Evolutionary conservation across 1,139 yeast genomes (phyloP).

Genomic region (Insectozyma bohioensis): DNA sequence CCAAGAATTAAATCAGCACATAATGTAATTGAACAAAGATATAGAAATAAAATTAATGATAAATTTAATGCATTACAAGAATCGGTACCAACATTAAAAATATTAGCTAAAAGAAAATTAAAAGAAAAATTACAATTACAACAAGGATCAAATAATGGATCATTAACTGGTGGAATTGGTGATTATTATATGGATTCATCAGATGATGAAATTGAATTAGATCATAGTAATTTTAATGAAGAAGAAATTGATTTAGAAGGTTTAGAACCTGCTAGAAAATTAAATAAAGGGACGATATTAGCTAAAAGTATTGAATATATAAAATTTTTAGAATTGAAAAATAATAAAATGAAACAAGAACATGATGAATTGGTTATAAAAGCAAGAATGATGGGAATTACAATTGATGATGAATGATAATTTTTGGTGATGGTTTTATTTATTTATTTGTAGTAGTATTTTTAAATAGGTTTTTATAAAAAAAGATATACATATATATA

Average conservation of each 20-base stretch:
- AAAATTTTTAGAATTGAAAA: constrained; percentile 41
- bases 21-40: constrained; percentile 47
- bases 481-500: no score
- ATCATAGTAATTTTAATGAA: constrained; percentile 7
- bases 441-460: no score
- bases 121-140: constrained; percentile 14
- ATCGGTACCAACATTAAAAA: constrained; percentile 42
- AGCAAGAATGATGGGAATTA: constrained; percentile 22
- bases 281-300: constrained; percentile 46
- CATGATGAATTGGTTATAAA: constrained; percentile 27
- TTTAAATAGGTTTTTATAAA: no score
- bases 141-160: constrained; percentile 8
- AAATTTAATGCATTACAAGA: constrained; percentile 42
- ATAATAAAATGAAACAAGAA: constrained; percentile 34
- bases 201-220: constrained; percentile 13
- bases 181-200: constrained; percentile 17
- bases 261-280: constrained; percentile 44
- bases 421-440: no score
- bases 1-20: constrained; percentile 35
- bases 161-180: constrained; percentile 19
- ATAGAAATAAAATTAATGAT: constrained; percentile 46
- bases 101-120: constrained; percentile 25
- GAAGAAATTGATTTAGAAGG: constrained; percentile 36
- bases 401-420: constrained; percentile 16
- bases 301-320: constrained; percentile 47